A percentile compares a stretch with the other conserved stretches of the same genome.
Conservation (phyloP, 768 basidiomycete genomes). For the Leccinum longicurvipes region DNA sequence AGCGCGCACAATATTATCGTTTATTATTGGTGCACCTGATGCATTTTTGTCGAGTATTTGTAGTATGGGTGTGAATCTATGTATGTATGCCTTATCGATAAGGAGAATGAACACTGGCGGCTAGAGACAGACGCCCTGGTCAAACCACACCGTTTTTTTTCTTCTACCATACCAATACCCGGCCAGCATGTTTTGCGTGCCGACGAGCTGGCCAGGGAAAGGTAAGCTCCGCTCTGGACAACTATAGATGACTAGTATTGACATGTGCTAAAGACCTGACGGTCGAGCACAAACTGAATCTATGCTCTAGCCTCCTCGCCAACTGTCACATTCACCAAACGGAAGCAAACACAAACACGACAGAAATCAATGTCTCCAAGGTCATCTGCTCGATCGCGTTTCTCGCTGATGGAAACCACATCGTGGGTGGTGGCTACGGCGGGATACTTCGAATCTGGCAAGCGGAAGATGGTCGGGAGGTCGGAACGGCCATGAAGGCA, state of each 20-base stretch:
- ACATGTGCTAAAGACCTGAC: not conserved
- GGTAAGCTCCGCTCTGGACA: not conserved
- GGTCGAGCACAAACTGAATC: not conserved
- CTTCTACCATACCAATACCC: not conserved
- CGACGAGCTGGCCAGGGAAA: not conserved
- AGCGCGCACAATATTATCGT: no score
- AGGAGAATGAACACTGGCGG: no score
- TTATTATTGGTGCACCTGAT: no score
- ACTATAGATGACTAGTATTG: not conserved
- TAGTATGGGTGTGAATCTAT: no score
- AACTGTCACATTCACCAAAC: not conserved
- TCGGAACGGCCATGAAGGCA: slow-evolving; percentile 4
- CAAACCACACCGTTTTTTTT: not conserved
- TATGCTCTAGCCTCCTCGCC: not conserved
- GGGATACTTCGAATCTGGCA: slow-evolving; percentile 7
- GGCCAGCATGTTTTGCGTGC: not conserved
- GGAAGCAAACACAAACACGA: not conserved
- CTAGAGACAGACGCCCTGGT: not conserved
- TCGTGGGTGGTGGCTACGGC: slow-evolving; percentile 9
- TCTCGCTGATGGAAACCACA: slow-evolving; percentile 2
- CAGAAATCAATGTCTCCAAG: slow-evolving; percentile 1
- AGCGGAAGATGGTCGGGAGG: not conserved
- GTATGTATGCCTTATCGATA: no score
- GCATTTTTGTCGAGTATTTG: no score
- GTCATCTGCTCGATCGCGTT: slow-evolving; percentile 11